A percentile compares a stretch with the other conserved stretches of the same genome.
These are phyloP conservation scores for Stachybotrys elegans DNA, from an alignment of 2,329 filamentous ascomycete genomes.

Conservation along the genomic window DNA sequence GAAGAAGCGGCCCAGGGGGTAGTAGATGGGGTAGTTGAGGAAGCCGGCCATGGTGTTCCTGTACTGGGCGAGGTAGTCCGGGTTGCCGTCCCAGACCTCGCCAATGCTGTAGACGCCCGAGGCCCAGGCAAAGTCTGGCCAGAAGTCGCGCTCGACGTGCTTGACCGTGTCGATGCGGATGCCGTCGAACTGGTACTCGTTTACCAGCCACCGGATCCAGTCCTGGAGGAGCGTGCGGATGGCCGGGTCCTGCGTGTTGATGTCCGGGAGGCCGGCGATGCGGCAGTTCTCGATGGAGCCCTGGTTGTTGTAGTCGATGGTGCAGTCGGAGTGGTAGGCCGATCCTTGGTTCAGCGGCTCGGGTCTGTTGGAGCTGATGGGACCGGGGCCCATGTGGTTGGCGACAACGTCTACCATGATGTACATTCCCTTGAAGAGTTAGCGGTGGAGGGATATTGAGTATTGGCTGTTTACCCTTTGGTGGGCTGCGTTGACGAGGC, in stretches of 20 bases:
- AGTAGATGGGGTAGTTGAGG: constrained; percentile 54
- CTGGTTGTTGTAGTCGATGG: constrained; percentile 50
- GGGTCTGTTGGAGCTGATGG: constrained; percentile 40
- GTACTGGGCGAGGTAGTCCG: constrained; percentile 46
- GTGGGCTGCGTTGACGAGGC: constrained; percentile 50
- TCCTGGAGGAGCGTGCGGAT: constrained; percentile 46
- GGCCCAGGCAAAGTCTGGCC: constrained; percentile 45
- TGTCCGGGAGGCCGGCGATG: constrained; percentile 56
- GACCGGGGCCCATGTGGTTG: constrained; percentile 51
- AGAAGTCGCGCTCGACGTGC: constrained; percentile 56
- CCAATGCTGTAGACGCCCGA: constrained; percentile 56
- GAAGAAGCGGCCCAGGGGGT: constrained; percentile 33
- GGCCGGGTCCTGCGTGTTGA: constrained; percentile 47
- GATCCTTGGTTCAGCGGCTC: constrained; percentile 42
- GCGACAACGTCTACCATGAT: constrained; percentile 59
- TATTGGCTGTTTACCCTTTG: constrained; percentile 45
- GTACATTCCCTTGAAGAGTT: constrained; percentile 29
- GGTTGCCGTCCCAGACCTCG: constrained; percentile 53
- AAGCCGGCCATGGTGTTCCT: constrained; percentile 51
- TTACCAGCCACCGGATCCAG: constrained; percentile 56
- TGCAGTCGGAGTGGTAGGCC: constrained; percentile 59
- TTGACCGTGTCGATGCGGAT: constrained; percentile 58
- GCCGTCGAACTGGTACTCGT: constrained; percentile 58
- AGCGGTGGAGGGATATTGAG: neutral
- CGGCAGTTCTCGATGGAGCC: constrained; percentile 44